phyloP scores from a whole-genome alignment of 257 asterid species.

The Voacanga thouarsii region DNA sequence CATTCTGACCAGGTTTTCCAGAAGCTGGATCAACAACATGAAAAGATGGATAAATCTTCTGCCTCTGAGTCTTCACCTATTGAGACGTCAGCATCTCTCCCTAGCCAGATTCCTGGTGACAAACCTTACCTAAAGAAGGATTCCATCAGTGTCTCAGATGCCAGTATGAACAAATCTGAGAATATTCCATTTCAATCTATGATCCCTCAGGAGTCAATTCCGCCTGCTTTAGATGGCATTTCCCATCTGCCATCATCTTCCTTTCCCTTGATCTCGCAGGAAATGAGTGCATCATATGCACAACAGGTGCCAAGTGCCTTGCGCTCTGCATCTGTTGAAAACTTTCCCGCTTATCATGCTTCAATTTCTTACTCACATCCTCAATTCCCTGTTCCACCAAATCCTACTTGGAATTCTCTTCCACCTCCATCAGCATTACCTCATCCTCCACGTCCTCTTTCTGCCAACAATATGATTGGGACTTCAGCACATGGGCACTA shows the following conservation, averaged over 20 bases:
- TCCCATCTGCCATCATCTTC: constrained; percentile 31
- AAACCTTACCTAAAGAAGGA: constrained; percentile 29
- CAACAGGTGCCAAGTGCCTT: constrained; percentile 39
- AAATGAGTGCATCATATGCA: constrained; percentile 31
- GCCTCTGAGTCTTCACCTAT: constrained; percentile 29
- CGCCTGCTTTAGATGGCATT: constrained; percentile 32
- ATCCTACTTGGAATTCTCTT: constrained; percentile 43
- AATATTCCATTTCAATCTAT: constrained; percentile 32
- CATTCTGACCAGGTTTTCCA: constrained; percentile 31
- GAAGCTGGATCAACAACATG: constrained; percentile 37
- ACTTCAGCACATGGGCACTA: constrained; percentile 27
- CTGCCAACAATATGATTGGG: constrained; percentile 18
- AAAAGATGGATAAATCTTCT: constrained; percentile 31
- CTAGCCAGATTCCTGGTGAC: constrained; percentile 29
- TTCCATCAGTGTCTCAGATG: constrained; percentile 11
- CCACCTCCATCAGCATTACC: constrained; percentile 46
- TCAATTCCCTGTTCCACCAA: constrained; percentile 45
- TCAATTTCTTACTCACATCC: constrained; percentile 51
- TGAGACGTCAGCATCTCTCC: constrained; percentile 24
- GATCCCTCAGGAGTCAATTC: constrained; percentile 26
- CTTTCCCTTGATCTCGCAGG: constrained; percentile 36
- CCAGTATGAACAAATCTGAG: constrained; percentile 26
- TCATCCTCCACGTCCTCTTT: constrained; percentile 33
- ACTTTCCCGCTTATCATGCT: constrained; percentile 41
- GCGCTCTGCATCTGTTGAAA: constrained; percentile 31